Conservation (phyloP, 169 alveolate genomes). For the Neospora caninum region DNA sequence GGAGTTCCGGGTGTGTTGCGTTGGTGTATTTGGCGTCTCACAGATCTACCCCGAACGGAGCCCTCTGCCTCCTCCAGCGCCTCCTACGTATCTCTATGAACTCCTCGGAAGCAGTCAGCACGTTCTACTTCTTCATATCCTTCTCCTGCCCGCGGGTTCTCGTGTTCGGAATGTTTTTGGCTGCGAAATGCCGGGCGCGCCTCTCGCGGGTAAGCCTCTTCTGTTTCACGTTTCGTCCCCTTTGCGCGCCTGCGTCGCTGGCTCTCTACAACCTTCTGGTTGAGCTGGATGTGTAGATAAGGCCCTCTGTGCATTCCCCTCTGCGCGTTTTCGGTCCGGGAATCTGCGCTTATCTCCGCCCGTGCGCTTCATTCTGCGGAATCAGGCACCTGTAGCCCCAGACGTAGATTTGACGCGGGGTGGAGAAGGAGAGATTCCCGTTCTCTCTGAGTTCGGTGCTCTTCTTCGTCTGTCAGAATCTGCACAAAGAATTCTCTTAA, state of each 20-base stretch:
- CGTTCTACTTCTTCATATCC: conserved; percentile 46
- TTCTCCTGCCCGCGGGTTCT: conserved; percentile 54
- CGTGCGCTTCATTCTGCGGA: too few relatives aligned
- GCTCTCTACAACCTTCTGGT: not conserved
- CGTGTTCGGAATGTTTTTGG: conserved; percentile 46
- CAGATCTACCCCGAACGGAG: not conserved
- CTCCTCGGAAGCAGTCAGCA: conserved; percentile 52
- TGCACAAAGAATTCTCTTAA: too few relatives aligned
- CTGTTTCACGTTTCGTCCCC: not conserved
- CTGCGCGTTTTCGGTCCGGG: too few relatives aligned
- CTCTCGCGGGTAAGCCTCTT: conserved; percentile 42
- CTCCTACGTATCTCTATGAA: conserved; percentile 46
- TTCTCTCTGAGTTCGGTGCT: too few relatives aligned
- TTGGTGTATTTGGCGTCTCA: not conserved
- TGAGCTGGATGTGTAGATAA: not conserved
- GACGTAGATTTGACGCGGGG: too few relatives aligned
- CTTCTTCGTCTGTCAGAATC: too few relatives aligned
- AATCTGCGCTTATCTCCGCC: too few relatives aligned
- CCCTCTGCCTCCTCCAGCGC: conserved; percentile 27
- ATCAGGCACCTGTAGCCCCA: too few relatives aligned
- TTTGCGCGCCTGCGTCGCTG: not conserved
- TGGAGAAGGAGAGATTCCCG: too few relatives aligned
- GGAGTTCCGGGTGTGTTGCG: too few relatives aligned
- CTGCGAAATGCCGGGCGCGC: conserved; percentile 58
- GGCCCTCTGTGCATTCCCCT: too few relatives aligned